Conservation (phyloP, 768 basidiomycete genomes). For the Dioszegia aurantiaca region DNA sequence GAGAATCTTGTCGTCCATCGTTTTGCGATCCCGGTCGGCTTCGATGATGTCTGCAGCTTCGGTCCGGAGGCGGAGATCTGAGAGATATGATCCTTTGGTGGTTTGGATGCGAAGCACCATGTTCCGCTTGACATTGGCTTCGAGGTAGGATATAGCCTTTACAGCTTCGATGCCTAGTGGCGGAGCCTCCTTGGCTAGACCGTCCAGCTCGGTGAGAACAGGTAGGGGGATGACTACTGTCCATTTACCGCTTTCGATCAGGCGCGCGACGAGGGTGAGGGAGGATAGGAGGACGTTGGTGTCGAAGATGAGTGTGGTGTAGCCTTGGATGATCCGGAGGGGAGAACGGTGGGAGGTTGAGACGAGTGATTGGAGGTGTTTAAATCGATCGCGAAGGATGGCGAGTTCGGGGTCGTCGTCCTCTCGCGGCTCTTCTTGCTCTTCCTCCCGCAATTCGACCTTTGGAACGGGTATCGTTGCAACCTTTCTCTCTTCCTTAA, state of each 20-base stretch:
- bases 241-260: slow-evolving; percentile 79
- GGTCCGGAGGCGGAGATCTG: slow-evolving; percentile 72
- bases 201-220: slow-evolving; percentile 95
- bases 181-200: slow-evolving; percentile 64
- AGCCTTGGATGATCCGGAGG: slow-evolving; percentile 69
- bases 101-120: slow-evolving; percentile 89
- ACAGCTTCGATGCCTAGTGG: slow-evolving; percentile 72
- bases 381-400: slow-evolving; percentile 21
- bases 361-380: slow-evolving; percentile 67
- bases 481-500: slow-evolving; percentile 55
- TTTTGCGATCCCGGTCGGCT: slow-evolving; percentile 59
- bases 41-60: slow-evolving; percentile 7
- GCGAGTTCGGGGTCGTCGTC: slow-evolving; percentile 23
- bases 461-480: slow-evolving; percentile 65
- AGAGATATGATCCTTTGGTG: slow-evolving; percentile 87
- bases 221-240: slow-evolving; percentile 88
- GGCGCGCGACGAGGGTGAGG: slow-evolving; percentile 65
- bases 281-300: slow-evolving; percentile 92
- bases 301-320: slow-evolving; percentile 85
- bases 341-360: no score
- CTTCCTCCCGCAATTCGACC: slow-evolving; percentile 63
- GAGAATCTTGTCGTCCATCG: slow-evolving; percentile 93
- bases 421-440: slow-evolving; percentile 73
- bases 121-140: slow-evolving; percentile 69
- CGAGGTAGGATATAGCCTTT: slow-evolving; percentile 71